Evolutionary conservation across 352 stramenopile species (phyloP).

Genomic region (Elongisporangium anandrum): DNA sequence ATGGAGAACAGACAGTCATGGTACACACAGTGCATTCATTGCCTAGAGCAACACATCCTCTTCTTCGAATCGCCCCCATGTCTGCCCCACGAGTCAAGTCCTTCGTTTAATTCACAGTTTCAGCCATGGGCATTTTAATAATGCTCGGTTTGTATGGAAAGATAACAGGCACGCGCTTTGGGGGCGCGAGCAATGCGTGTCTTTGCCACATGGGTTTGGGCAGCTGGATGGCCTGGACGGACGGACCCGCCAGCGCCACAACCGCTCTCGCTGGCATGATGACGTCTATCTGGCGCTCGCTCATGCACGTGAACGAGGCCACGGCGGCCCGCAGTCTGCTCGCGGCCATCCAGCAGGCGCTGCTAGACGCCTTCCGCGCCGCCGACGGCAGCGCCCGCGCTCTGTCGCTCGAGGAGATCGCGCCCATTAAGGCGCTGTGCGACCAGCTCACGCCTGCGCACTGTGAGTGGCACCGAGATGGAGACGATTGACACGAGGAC

Average conservation of each 20-base stretch:
- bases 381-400: constrained; percentile 29
- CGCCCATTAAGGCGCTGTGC: constrained; percentile 58
- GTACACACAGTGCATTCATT: too few species aligned
- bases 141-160: too few species aligned
- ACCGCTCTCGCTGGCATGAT: constrained; percentile 22
- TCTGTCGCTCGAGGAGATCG: constrained; percentile 51
- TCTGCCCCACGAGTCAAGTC: not conserved
- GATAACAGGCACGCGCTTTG: not conserved
- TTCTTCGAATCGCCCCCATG: not conserved
- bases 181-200: not conserved
- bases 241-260: not conserved
- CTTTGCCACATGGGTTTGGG: not conserved
- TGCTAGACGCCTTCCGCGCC: constrained; percentile 34
- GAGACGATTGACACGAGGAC: not conserved
- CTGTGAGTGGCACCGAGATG: constrained; percentile 27
- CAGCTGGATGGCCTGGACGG: constrained; percentile 1
- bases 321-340: constrained; percentile 31
- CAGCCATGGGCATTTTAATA: not conserved
- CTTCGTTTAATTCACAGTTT: not conserved
- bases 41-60: too few species aligned
- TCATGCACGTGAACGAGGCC: constrained; percentile 30
- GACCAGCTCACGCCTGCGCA: constrained; percentile 62
- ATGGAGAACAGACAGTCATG: too few species aligned
- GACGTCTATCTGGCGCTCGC: constrained; percentile 36
- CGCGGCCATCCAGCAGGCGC: constrained; percentile 40